phyloP scores from a whole-genome alignment of 2,329 filamentous ascomycete species.

The Cryphonectria carpinicola region DNA sequence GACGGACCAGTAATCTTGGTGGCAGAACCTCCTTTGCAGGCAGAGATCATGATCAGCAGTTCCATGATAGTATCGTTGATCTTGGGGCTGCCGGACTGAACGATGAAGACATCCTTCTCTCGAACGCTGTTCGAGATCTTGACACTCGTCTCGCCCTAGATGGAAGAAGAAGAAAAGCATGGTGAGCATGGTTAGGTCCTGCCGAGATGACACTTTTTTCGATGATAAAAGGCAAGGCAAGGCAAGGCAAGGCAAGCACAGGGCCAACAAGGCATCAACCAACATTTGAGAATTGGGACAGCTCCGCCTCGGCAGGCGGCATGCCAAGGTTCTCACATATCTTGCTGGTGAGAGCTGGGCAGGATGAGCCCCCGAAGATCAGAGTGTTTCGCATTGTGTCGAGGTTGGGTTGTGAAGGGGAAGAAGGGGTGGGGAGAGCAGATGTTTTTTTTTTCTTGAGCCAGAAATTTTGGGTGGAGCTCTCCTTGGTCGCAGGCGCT shows the following conservation, averaged over 20 bases:
- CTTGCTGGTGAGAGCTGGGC: conserved; percentile 65
- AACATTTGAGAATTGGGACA: conserved; percentile 72
- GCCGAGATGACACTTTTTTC: conserved; percentile 9
- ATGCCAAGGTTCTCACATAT: conserved; percentile 73
- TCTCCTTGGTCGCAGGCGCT: neutral
- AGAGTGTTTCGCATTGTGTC: conserved; percentile 66
- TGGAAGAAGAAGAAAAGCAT: conserved; percentile 27
- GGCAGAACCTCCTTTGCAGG: conserved; percentile 95
- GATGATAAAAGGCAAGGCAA: conserved; percentile 33
- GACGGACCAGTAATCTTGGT: conserved; percentile 87
- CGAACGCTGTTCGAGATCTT: conserved; percentile 77
- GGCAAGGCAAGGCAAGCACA: conserved; percentile 12
- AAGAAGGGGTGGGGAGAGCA: conserved; percentile 20
- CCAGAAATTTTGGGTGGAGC: conserved; percentile 22
- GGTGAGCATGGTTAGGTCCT: conserved; percentile 28
- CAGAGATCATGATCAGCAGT: conserved; percentile 97
- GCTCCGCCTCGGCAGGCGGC: conserved; percentile 65
- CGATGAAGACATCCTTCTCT: conserved; percentile 98
- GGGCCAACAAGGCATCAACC: conserved; percentile 26
- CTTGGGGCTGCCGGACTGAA: conserved; percentile 92
- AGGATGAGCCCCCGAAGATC: conserved; percentile 70
- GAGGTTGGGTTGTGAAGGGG: conserved; percentile 2
- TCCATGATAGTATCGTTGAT: conserved; percentile 99
- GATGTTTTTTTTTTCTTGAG: conserved; percentile 8
- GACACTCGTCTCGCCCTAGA: conserved; percentile 70